Conservation (phyloP, 176 grass and related monocot genomes). For the Juncus inflexus region DNA sequence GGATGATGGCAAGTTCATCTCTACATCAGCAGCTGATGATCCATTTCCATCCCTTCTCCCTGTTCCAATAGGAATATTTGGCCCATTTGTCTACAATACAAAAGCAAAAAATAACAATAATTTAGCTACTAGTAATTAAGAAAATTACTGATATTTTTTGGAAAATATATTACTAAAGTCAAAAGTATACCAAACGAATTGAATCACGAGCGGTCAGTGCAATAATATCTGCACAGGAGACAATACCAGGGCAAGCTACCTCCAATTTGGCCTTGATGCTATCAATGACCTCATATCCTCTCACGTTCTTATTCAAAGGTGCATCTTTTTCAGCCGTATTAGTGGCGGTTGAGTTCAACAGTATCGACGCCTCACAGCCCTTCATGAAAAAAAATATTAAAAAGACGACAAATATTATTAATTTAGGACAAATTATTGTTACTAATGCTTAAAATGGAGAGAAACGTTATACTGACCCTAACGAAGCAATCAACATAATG, state of each 20-base stretch:
- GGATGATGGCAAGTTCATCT: conserved; percentile 22
- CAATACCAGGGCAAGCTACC: conserved; percentile 38
- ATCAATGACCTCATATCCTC: conserved; percentile 74
- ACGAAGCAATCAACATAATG: conserved; percentile 24
- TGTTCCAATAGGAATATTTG: conserved; percentile 30
- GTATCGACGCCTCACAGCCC: conserved; percentile 86
- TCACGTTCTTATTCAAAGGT: conserved; percentile 40
- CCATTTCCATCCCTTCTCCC: conserved; percentile 50
- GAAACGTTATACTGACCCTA: background rate
- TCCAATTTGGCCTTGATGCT: conserved; percentile 59
- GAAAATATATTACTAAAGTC: too few species aligned
- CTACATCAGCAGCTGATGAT: conserved; percentile 43
- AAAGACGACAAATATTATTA: background rate
- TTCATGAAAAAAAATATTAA: conserved; percentile 7
- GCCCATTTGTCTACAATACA: conserved; percentile 43
- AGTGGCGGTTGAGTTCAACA: conserved; percentile 43
- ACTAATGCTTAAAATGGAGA: background rate
- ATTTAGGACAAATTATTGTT: background rate
- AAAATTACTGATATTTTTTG: too few species aligned
- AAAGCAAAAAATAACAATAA: too few species aligned
- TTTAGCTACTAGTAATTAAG: too few species aligned
- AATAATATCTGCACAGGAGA: conserved; percentile 58
- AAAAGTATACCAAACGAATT: conserved; percentile 44
- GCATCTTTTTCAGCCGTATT: conserved; percentile 73
- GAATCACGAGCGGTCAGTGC: conserved; percentile 70